Evolutionary conservation across 805 yeast species (phyloP), one percentile per base, ranked within the genome.

Genomic region (Barnettozyma sucrosica): DNA sequence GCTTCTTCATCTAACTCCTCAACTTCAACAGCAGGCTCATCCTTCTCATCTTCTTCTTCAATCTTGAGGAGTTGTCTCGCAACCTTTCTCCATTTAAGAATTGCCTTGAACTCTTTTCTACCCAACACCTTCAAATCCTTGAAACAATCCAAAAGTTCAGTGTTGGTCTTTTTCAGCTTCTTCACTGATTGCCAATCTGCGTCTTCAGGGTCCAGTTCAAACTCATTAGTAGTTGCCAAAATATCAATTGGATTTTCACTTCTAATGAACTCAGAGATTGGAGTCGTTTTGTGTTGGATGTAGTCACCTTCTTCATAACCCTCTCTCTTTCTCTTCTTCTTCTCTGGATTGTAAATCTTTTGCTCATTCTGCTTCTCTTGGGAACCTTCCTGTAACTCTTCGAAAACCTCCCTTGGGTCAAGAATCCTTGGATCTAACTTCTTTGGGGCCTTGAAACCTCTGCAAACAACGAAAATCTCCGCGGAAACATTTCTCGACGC

Each of bases 401-500:
- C 98, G 62, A 93, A 93, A 19, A 93, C 98, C 62, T 86, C 89
- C 62, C 79, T 86, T 14, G 98, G 87, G 65, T 93, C 99, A 51
- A 93, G 72, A 48, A 93, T 72, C 60, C 95, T 79, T 43, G 97
- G 97, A 68, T 93, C 99, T 52, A 93, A 67, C 64, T 85, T 89
- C 66, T 90, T 88, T 43, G 99, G 99, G 13, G 98, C 97, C 66
- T 90, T 92, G 72, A 86, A 93, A 11, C 95, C 95, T 65, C 83
- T 83, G 69, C 99, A 93, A 33, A 90, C 97, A 41, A 93, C 99
- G 63, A 93, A 93, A 61, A 93, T 93, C 74, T 93, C 99, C 3
- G 99, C 99, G 64, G 98, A 92, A 30, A 93, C 99, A 67, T 89
- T 89, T 82, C 99, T 90, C 34, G 97, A 89, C 8, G 98, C 90